Base-by-base conservation (phyloP, 257 asterid species). In the Nicotiana benthamiana region DNA sequence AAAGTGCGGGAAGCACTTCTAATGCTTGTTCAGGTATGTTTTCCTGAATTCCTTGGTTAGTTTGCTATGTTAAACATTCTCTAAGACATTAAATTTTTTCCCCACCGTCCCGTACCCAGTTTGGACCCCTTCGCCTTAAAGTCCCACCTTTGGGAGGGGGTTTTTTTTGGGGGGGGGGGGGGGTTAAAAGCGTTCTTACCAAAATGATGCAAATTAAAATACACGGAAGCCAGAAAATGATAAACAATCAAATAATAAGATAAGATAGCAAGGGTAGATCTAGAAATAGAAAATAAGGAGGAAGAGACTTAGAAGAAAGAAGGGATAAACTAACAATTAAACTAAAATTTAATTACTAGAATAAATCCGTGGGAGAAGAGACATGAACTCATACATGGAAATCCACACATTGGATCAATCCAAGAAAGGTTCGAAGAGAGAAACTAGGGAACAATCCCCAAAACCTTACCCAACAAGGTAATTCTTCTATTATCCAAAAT, bases 1-100 rank as follows among this genome's bases (percentile, higher is more conserved):
- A 96, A 91, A 84, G 90, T 96, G 79, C 92, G 89, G 62, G 98
- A 96, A 80, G 97, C 99, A 68, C 93, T 93, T 85, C 89, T 87
- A 83, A 79, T 83, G 70, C 95, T 95, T 51, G 92, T 92, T 85
- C 99, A 95, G 99, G 99, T 92, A 87, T 80, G 79, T 40, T 43
- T 77, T 75, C 61, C 60, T 12, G 28, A 79, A 48, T 40, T 61
- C 40, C 17, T 57, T 62, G 54, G 74, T 77, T 13, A 74, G 60
- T n/a, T 74, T 24, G 59, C 22, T 24, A 46, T 48, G 61, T 36
- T 74, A 48, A 72, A 48, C 78, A 46, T 48, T 46, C 78, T 24
- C 8, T 61, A 72, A 24, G 60, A 48, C 61, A 48, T 46, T 72
- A 24, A 72, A 59, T 40, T 40, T 40, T 40, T 40, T 40, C 1